Conservation (phyloP, 495 filamentous ascomycete genomes). For the Glarea lozoyensis region DNA sequence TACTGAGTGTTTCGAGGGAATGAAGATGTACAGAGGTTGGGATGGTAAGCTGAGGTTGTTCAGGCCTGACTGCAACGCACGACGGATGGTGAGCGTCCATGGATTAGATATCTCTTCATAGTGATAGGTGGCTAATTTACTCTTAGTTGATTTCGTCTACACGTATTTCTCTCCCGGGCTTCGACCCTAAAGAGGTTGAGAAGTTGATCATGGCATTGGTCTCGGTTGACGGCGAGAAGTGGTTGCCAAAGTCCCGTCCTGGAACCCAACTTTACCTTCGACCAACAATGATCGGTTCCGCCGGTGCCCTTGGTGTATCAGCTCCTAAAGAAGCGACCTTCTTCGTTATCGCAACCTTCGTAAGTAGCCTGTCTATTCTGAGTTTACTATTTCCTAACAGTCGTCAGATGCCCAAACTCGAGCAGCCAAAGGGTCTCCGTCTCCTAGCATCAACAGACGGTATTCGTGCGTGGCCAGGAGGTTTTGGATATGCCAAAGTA, state of each 20-base stretch:
- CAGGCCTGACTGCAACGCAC: slow-evolving; percentile 68
- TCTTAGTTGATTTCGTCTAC: slow-evolving; percentile 48
- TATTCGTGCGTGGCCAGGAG: slow-evolving; percentile 86
- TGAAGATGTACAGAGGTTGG: slow-evolving; percentile 78
- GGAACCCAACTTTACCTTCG: slow-evolving; percentile 67
- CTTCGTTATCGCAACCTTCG: slow-evolving; percentile 59
- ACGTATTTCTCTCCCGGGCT: slow-evolving; percentile 70
- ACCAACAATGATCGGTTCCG: slow-evolving; percentile 78
- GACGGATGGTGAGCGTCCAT: slow-evolving; percentile 47
- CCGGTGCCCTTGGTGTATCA: slow-evolving; percentile 70
- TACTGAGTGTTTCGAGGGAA: slow-evolving; percentile 85
- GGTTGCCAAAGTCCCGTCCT: slow-evolving; percentile 62
- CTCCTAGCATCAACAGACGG: slow-evolving; percentile 70
- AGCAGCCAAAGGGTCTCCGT: slow-evolving; percentile 53
- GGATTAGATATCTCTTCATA: slow-evolving; percentile 7
- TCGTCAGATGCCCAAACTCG: slow-evolving; percentile 54
- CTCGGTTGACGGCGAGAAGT: slow-evolving; percentile 62
- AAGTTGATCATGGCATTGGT: slow-evolving; percentile 65
- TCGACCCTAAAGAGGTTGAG: slow-evolving; percentile 61
- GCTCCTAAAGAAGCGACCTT: slow-evolving; percentile 74
- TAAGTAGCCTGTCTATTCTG: not conserved
- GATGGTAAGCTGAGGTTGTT: slow-evolving; percentile 81
- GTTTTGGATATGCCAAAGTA: slow-evolving; percentile 84
- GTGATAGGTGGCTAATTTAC: not conserved
- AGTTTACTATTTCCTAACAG: not conserved